Evolutionary conservation across 768 basidiomycete species (phyloP).

Genomic region (Terana coerulea): DNA sequence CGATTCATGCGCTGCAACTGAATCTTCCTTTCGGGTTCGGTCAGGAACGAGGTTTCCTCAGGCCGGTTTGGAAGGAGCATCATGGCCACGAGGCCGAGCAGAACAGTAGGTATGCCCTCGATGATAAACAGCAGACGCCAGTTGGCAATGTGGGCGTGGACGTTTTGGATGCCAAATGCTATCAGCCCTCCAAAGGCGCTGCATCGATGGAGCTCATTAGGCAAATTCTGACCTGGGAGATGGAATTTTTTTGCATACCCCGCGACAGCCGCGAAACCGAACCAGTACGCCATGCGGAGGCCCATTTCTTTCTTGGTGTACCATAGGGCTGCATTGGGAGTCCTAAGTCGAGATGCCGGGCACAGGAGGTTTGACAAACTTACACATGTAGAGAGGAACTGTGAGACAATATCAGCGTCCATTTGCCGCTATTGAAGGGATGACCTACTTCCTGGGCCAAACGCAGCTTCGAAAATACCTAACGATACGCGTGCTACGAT

Average conservation of each 20-base stretch:
- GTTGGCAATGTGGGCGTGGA: slow-evolving; percentile 41
- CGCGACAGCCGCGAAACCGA: slow-evolving; percentile 79
- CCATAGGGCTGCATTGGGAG: slow-evolving; percentile 53
- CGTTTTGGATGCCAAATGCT: slow-evolving; percentile 74
- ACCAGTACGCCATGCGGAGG: slow-evolving; percentile 75
- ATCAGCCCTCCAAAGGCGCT: slow-evolving; percentile 78
- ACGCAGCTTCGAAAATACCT: slow-evolving; percentile 77
- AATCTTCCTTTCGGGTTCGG: slow-evolving; percentile 46
- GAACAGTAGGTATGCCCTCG: slow-evolving; percentile 67
- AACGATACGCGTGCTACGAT: slow-evolving; percentile 56
- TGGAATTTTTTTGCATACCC: slow-evolving; percentile 31
- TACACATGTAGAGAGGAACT: slow-evolving; percentile 74
- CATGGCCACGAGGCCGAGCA: slow-evolving; percentile 55
- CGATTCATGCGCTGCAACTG: slow-evolving; percentile 68
- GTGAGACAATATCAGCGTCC: background rate
- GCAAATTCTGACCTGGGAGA: background rate
- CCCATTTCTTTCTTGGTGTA: slow-evolving; percentile 77
- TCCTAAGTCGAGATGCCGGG: background rate
- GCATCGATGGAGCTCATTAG: too few species aligned
- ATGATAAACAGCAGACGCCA: slow-evolving; percentile 72
- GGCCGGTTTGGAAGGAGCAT: slow-evolving; percentile 67
- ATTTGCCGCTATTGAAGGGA: background rate
- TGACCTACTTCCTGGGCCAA: slow-evolving; percentile 54
- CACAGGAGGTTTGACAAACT: slow-evolving; percentile 25
- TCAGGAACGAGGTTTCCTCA: slow-evolving; percentile 61